These are phyloP conservation scores for Aspergillus jensenii DNA, from an alignment of 2,329 filamentous ascomycete genomes.

Conservation along the genomic window DNA sequence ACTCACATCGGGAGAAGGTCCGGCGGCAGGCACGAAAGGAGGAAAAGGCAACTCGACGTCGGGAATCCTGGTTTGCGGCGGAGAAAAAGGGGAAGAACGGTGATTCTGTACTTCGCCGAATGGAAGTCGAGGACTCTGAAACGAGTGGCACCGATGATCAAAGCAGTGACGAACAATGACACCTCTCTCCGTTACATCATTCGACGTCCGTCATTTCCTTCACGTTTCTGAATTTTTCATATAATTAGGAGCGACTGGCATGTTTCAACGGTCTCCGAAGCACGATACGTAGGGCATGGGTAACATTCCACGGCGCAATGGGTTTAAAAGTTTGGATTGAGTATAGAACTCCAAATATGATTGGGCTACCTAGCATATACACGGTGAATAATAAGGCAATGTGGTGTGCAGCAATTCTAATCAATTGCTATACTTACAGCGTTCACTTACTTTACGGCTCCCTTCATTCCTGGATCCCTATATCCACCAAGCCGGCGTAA, in stretches of 20 bases:
- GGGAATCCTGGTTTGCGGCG: constrained; percentile 46
- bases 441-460: neutral
- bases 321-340: constrained; percentile 4
- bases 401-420: neutral
- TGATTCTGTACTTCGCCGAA: constrained; percentile 37
- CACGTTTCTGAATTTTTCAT: neutral
- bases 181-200: neutral
- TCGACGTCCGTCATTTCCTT: neutral
- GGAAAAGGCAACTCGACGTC: constrained; percentile 38
- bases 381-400: neutral
- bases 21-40: constrained; percentile 39
- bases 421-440: neutral
- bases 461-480: neutral
- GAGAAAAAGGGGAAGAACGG: constrained; percentile 46
- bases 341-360: neutral
- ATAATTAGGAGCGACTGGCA: neutral
- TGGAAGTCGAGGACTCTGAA: constrained; percentile 37
- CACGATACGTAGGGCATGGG: neutral
- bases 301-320: constrained; percentile 4
- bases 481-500: neutral
- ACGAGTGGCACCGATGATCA: constrained; percentile 39
- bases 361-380: neutral
- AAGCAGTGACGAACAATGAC: constrained; percentile 30
- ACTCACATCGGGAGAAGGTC: constrained; percentile 31
- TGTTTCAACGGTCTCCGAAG: neutral